Base-by-base conservation (phyloP, 805 yeast genomes). In the Metschnikowia kofuensis region DNA sequence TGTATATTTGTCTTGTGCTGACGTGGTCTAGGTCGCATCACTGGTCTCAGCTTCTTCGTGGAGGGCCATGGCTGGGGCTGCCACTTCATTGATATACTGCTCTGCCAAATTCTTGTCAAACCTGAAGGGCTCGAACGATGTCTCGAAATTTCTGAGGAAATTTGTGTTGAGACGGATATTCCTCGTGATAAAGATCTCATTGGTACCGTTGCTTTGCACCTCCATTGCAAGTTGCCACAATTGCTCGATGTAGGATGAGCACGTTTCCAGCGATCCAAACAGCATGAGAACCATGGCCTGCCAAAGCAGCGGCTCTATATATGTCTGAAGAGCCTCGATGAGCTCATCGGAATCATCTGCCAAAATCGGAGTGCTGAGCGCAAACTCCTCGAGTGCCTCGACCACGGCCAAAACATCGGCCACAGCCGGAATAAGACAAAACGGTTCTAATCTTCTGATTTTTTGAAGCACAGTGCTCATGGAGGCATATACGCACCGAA, bases 151-250 rank as follows among this genome's bases (percentile, higher is more conserved):
- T 28, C 48, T 47, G 42, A 55, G 46, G 38, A 55, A 53, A 3
- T 42, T 35, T 2, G 58, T 55, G 50, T 50, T 53, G 29, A 55
- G 35, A 26, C 31, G 35, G 7, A 55, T 35, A 7, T 36, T 13
- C n/a, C 39, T 32, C 27, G 50, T 48, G 40, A 55, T 38, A 36
- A 14, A 39, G 12, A 55, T 31, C 32, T 47, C 50, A 21, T 28
- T 46, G 27, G 47, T 42, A 10, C 51, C 46, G 40, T 37, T 42
- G 21, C 35, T 29, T 29, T 35, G 48, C 5, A 48, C 42, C 15
- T 45, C 48, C 42, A 42, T 32, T 2, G 52, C 55, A 13, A 55
- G 40, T n/a, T 43, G 50, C 58, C 58, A 55, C 21, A 55, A 36
- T 44, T 45, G 55, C 34, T 30, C 38, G 15, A 51, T 32, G 38